A percentile compares a stretch with the other conserved stretches of the same genome.
phyloP scores from a whole-genome alignment of 1,284 basidiomycete species.

The Microbotryum lychnidis-dioicae region DNA sequence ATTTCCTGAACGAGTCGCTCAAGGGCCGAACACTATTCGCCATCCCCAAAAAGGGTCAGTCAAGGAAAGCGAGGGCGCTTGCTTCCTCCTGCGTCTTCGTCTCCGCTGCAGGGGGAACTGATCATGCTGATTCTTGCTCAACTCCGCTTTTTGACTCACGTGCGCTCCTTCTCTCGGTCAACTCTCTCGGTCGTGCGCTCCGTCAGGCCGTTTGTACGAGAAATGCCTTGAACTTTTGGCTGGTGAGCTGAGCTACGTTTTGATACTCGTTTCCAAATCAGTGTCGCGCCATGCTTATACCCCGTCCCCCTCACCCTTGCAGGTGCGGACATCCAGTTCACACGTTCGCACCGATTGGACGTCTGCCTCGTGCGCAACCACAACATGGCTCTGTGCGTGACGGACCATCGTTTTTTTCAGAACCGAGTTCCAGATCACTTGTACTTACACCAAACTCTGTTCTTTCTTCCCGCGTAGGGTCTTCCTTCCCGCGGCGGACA shows the following conservation, averaged over 20 bases:
- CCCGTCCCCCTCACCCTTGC: not conserved
- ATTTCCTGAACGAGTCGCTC: constrained; percentile 49
- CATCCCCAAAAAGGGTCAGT: constrained; percentile 90
- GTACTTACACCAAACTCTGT: too few species aligned
- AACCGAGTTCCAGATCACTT: too few species aligned
- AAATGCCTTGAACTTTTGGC: constrained; percentile 79
- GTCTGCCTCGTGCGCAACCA: constrained; percentile 88
- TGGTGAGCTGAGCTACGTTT: constrained; percentile 47
- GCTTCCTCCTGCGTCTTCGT: not conserved
- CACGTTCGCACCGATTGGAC: constrained; percentile 77
- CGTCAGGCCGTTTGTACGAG: constrained; percentile 74
- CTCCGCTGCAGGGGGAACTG: too few species aligned
- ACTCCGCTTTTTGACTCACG: not conserved
- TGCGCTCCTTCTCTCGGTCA: not conserved
- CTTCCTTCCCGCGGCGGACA: constrained; percentile 94
- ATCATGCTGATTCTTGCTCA: too few species aligned
- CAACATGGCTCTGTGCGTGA: constrained; percentile 73
- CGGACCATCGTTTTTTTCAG: too few species aligned
- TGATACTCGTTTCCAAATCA: too few species aligned
- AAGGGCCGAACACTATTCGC: constrained; percentile 78
- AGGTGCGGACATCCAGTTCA: constrained; percentile 97
- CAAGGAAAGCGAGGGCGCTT: too few species aligned
- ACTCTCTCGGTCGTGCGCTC: not conserved
- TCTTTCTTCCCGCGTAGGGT: constrained; percentile 51
- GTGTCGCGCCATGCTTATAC: not conserved